Base-by-base conservation (phyloP, 441 rosid genomes). In the Adansonia grandidieri region DNA sequence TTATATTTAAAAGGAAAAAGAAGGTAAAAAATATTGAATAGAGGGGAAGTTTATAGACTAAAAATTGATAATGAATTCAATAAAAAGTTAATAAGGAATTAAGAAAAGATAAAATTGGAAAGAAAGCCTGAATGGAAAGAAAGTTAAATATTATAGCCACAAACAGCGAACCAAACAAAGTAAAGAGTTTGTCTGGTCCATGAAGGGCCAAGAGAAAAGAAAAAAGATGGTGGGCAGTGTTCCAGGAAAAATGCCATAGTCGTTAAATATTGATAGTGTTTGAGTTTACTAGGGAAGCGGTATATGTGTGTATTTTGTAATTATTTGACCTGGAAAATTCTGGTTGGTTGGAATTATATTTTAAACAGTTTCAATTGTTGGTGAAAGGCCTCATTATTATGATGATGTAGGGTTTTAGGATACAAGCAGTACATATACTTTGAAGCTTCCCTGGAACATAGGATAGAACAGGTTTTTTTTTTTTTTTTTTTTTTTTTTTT, bases 1-100 rank as follows among this genome's bases (percentile, higher is more conserved):
- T 61, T 10, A 58, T 58, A 58, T 58, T 58, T 58, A 58, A 58
- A 58, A 58, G 4, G 63, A 58, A 58, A 51, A 58, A 9, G 63
- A 24, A 32, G 8, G 32, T 58, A 19, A 58, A 58, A 58, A 58
- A 58, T 58, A n/a, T 58, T 1, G 24, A 58, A 58, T 58, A 8
- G 10, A 47, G 14, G 14, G 13, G 2, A 48, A 48, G 4, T 48
- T 13, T 9, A 48, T 50, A 50, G 13, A 50, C 54, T 50, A 24
- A 62, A 62, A 62, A 62, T 9, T 62, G 44, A 5, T 32, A 28
- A 62, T 28, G 67, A 62, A 62, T 62, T 62, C 44, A 28, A 62
- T 62, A 1, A 28, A 28, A 28, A 28, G 67, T 15, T 62, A 62
- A 62, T 62, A 13, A 28, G 67, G 44, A 28, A 28, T 62, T 28